These are phyloP conservation scores for Periconia digitata DNA, from an alignment of 2,329 filamentous ascomycete genomes.

Conservation along the genomic window DNA sequence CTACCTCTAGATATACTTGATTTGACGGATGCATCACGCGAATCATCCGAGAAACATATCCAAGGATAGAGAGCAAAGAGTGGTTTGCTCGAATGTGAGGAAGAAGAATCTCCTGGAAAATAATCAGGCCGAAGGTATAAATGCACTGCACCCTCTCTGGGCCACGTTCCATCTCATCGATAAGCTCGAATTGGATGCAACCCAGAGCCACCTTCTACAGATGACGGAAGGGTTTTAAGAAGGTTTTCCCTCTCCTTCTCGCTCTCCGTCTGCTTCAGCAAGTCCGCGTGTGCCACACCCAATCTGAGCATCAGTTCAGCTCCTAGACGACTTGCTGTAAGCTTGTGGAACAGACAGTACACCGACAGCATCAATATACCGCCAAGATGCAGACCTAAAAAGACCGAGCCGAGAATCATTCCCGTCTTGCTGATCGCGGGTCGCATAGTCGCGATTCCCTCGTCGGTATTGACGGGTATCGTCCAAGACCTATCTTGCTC, in stretches of 20 bases:
- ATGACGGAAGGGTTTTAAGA: neutral
- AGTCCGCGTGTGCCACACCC: slow-evolving; percentile 7
- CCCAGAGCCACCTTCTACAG: neutral
- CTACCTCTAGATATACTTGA: too few species aligned
- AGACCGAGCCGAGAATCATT: slow-evolving; percentile 8
- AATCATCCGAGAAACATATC: too few species aligned
- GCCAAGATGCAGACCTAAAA: slow-evolving; percentile 10
- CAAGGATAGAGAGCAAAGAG: too few species aligned
- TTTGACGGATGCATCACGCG: too few species aligned
- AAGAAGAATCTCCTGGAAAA: too few species aligned
- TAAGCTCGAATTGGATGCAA: too few species aligned
- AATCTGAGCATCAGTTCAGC: slow-evolving; percentile 12
- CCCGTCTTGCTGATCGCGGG: slow-evolving; percentile 4
- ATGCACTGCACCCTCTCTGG: too few species aligned
- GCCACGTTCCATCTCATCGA: too few species aligned
- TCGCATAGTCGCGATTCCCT: slow-evolving; percentile 4
- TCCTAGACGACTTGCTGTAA: slow-evolving; percentile 6
- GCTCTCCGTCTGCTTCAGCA: slow-evolving; percentile 1
- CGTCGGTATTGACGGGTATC: neutral
- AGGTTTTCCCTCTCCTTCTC: neutral
- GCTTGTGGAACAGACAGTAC: slow-evolving; percentile 1
- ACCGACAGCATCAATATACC: slow-evolving; percentile 7
- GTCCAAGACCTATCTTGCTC: neutral
- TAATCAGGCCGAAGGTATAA: too few species aligned
- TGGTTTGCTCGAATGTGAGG: too few species aligned